A percentile compares a stretch with the other conserved stretches of the same genome.
These are phyloP conservation scores for Artomyces pyxidatus DNA, from an alignment of 768 basidiomycete species.

Conservation along the genomic window DNA sequence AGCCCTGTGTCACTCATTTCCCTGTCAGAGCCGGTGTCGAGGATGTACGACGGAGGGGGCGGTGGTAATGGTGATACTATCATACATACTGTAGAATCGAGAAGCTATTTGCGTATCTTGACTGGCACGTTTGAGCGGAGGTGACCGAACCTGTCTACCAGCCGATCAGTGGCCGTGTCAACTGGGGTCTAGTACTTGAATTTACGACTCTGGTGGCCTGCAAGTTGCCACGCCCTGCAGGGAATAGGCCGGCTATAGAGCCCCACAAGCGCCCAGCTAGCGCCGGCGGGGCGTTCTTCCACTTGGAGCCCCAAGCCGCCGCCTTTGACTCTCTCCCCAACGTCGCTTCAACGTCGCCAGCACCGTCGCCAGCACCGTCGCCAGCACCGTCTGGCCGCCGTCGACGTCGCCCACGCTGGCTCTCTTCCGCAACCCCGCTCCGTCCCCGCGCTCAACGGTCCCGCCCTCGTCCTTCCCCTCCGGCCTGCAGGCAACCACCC, in stretches of 20 bases:
- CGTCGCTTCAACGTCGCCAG: background rate
- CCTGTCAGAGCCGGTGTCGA: background rate
- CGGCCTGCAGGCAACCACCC: conserved; percentile 50
- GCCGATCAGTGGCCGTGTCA: no score
- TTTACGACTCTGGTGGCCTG: no score
- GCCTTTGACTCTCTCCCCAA: no score
- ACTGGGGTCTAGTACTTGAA: no score
- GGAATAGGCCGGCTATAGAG: background rate
- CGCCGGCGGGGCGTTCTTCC: background rate
- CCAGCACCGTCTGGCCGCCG: background rate
- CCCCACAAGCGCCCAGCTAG: background rate
- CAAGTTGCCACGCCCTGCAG: no score
- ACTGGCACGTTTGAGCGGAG: no score
- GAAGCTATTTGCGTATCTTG: background rate
- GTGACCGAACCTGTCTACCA: no score
- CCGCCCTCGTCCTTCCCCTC: conserved; percentile 40
- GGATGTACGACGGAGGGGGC: background rate
- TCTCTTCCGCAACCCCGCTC: conserved; percentile 41
- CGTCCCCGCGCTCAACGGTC: conserved; percentile 34
- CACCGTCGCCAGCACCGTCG: background rate
- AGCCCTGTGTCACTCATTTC: background rate
- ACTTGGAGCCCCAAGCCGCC: no score
- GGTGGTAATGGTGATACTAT: background rate
- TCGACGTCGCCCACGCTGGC: conserved; percentile 42
- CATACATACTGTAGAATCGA: background rate